Conservation (phyloP, 257 asterid genomes). For the Solanum boliviense region DNA sequence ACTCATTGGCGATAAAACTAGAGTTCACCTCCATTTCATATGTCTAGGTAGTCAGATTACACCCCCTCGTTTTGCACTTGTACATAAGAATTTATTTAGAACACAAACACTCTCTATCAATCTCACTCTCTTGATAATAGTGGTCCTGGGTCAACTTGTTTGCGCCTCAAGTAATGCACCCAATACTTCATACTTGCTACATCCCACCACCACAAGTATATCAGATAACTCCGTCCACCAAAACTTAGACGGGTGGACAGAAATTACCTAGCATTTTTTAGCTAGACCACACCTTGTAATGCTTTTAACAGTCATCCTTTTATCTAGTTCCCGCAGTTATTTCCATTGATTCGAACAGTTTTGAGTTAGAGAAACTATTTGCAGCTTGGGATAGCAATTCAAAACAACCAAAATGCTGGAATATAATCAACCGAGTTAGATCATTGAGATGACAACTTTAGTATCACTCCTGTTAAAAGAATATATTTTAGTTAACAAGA, state of each 20-base stretch:
- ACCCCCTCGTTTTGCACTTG: neutral
- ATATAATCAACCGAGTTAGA: neutral
- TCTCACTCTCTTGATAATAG: neutral
- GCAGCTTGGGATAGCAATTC: neutral
- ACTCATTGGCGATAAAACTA: neutral
- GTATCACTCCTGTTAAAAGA: neutral
- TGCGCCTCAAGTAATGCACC: neutral
- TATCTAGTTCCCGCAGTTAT: neutral
- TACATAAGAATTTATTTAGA: neutral
- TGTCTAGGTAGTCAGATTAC: neutral
- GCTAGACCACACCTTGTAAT: neutral
- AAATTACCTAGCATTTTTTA: neutral
- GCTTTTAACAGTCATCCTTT: neutral
- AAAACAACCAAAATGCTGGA: neutral
- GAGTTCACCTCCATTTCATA: neutral
- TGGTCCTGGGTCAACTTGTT: neutral
- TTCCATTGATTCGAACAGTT: neutral
- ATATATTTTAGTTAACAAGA: neutral
- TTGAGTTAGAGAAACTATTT: neutral
- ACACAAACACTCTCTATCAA: neutral
- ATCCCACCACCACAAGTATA: neutral
- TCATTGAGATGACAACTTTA: neutral
- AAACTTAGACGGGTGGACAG: neutral
- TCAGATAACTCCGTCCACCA: neutral
- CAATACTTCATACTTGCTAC: neutral